Percentiles rank a stretch among this genome's conserved stretches.
phyloP scores from a whole-genome alignment of 306 rosid species.

The Corylus avellana region DNA sequence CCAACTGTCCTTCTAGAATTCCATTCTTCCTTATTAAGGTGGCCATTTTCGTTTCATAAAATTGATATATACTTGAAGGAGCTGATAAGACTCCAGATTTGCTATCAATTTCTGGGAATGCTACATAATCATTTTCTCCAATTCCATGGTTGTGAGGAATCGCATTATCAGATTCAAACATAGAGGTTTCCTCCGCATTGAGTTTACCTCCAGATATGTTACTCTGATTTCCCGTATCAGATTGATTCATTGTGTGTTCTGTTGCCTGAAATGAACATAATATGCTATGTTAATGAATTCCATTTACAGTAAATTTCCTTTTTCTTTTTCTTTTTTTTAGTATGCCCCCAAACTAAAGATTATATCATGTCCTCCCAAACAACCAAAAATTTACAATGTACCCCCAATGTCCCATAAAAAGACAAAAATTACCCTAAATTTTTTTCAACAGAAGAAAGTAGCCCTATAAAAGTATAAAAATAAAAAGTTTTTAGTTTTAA shows the following conservation, averaged over 20 bases:
- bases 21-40: conserved; percentile 68
- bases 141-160: conserved; percentile 43
- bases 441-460: too few relatives aligned
- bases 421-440: too few relatives aligned
- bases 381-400: too few relatives aligned
- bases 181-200: conserved; percentile 45
- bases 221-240: conserved; percentile 44
- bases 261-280: conserved; percentile 49
- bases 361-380: too few relatives aligned
- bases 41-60: conserved; percentile 74
- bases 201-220: conserved; percentile 46
- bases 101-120: conserved; percentile 46
- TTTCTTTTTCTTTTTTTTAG: too few relatives aligned
- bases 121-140: conserved; percentile 52
- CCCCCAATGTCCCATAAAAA: too few relatives aligned
- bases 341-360: too few relatives aligned
- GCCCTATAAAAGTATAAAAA: too few relatives aligned
- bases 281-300: background rate
- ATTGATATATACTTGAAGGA: conserved; percentile 62
- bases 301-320: background rate
- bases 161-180: conserved; percentile 50
- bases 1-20: conserved; percentile 80
- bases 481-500: too few relatives aligned
- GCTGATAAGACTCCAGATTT: conserved; percentile 54
- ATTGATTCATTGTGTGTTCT: conserved; percentile 45